These are phyloP conservation scores for Euphorbia neoarborescens DNA, from an alignment of 441 rosid species.

Conservation along the genomic window DNA sequence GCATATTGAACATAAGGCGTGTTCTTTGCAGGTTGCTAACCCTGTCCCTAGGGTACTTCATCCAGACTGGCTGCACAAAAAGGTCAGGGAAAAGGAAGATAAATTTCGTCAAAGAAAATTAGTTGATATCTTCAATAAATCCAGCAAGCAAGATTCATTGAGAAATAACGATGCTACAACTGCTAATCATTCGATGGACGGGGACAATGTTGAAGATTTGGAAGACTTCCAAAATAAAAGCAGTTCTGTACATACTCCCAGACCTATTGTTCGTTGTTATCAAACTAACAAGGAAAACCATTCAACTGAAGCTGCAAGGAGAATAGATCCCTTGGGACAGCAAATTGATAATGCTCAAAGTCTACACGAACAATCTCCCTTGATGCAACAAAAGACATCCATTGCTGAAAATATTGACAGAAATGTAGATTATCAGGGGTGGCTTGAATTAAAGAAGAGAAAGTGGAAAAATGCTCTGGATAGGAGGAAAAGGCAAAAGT, in stretches of 20 bases:
- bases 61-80: conserved; percentile 98
- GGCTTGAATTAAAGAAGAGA: conserved; percentile 92
- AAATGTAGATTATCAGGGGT: conserved; percentile 78
- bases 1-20: conserved; percentile 24
- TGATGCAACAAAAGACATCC: conserved; percentile 25
- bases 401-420: conserved; percentile 52
- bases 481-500: conserved; percentile 79
- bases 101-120: conserved; percentile 81
- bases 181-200: conserved; percentile 25
- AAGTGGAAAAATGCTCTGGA: conserved; percentile 70
- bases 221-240: conserved; percentile 66
- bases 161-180: conserved; percentile 23
- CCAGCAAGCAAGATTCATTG: conserved; percentile 32
- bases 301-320: conserved; percentile 23
- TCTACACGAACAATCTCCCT: conserved; percentile 28
- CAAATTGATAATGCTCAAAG: conserved; percentile 23
- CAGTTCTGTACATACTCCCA: conserved; percentile 43
- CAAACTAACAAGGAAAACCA: conserved; percentile 37
- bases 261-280: conserved; percentile 62
- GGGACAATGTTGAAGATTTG: conserved; percentile 50
- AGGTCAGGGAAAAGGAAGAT: conserved; percentile 90
- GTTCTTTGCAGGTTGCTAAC: conserved; percentile 61
- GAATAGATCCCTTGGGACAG: conserved; percentile 21
- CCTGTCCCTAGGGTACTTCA: conserved; percentile 97
- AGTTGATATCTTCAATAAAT: conserved; percentile 53